These are phyloP conservation scores for Tylopilus plumbeoviolaceoides DNA, from an alignment of 768 basidiomycete genomes.

Conservation along the genomic window DNA sequence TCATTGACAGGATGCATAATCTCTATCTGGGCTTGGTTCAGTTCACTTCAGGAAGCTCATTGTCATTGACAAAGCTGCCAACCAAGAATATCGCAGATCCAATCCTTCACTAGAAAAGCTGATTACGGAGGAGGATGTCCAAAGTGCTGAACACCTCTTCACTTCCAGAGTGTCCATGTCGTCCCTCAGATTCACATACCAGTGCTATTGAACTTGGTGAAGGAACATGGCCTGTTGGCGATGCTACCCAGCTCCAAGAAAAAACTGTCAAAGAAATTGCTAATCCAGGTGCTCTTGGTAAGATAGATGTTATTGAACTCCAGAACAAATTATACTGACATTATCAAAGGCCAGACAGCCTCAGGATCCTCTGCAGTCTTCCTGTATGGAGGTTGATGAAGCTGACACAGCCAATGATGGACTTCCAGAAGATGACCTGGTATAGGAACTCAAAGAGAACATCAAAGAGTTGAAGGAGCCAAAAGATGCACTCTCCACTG, in stretches of 20 bases:
- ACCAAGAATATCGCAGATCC: not conserved
- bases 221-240: not conserved
- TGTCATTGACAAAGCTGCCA: constrained; percentile 4
- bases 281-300: not conserved
- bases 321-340: too few species aligned
- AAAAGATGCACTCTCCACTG: not conserved
- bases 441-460: too few species aligned
- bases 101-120: not conserved
- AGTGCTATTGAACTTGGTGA: not conserved
- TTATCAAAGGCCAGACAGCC: too few species aligned
- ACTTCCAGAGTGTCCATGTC: not conserved
- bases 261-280: not conserved
- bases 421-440: not conserved
- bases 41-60: constrained; percentile 9
- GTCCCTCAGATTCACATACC: not conserved
- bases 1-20: constrained; percentile 39
- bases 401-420: not conserved
- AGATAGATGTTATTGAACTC: not conserved
- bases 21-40: constrained; percentile 23
- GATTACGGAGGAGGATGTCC: not conserved
- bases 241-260: not conserved
- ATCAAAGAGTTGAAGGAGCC: too few species aligned
- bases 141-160: not conserved
- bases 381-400: too few species aligned
- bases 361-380: too few species aligned